These are phyloP conservation scores for Trapa incisa DNA, from an alignment of 345 rosid species.

Conservation along the genomic window DNA sequence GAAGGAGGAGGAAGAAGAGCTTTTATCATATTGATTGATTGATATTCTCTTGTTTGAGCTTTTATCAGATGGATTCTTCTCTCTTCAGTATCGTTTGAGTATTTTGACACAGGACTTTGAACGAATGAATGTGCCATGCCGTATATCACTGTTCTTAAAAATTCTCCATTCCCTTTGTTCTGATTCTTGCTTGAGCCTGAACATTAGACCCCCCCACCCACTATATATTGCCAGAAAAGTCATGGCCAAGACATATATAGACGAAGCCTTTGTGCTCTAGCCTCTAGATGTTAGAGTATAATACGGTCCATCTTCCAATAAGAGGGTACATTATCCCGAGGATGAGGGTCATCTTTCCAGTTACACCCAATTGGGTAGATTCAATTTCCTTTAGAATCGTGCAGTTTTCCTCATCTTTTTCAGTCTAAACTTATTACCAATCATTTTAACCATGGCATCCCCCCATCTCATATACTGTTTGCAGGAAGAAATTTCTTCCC, in stretches of 20 bases:
- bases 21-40: too few relatives aligned
- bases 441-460: too few relatives aligned
- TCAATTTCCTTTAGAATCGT: too few relatives aligned
- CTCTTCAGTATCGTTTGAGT: neutral
- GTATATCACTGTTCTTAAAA: neutral
- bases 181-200: neutral
- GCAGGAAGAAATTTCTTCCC: slow-evolving; percentile 79
- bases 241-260: too few relatives aligned
- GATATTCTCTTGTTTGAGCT: too few relatives aligned
- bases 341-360: neutral
- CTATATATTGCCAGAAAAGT: too few relatives aligned
- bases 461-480: neutral
- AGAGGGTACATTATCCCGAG: neutral
- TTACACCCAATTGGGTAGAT: too few relatives aligned
- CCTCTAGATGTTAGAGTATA: neutral
- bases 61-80: neutral
- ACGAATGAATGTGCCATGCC: neutral
- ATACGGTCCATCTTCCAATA: neutral
- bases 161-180: neutral
- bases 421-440: too few relatives aligned
- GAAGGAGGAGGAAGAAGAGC: too few relatives aligned
- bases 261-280: neutral
- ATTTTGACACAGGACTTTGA: neutral
- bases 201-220: too few relatives aligned
- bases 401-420: too few relatives aligned